phyloP scores from a whole-genome alignment of 2,329 filamentous ascomycete species.

The Chaetomium globosum region DNA sequence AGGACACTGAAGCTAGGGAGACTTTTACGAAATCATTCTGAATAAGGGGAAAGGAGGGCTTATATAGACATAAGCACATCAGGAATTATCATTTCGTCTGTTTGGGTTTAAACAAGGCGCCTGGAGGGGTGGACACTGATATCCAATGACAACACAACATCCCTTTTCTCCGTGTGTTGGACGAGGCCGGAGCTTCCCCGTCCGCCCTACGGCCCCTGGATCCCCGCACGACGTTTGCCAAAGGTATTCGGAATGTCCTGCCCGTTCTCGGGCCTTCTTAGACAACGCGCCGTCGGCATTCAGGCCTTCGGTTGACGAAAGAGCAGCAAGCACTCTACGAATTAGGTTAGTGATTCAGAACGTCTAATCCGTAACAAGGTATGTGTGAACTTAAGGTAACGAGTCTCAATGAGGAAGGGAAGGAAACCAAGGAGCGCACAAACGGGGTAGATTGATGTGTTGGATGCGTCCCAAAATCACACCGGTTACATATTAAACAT shows the following conservation, averaged over 20 bases:
- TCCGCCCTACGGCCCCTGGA: not conserved
- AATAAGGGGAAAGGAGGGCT: not conserved
- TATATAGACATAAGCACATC: not conserved
- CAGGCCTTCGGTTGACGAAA: not conserved
- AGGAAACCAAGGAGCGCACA: too few species aligned
- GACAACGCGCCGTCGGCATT: not conserved
- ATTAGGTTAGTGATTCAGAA: not conserved
- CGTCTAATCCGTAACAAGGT: not conserved
- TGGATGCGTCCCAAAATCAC: too few species aligned
- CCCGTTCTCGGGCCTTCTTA: not conserved
- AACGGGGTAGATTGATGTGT: too few species aligned
- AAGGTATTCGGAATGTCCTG: not conserved
- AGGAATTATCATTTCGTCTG: not conserved
- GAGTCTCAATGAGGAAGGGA: too few species aligned
- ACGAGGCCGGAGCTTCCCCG: conserved; percentile 5
- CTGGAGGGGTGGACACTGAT: not conserved
- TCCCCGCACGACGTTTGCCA: not conserved
- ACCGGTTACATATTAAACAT: too few species aligned
- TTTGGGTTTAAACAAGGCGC: not conserved
- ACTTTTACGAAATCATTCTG: not conserved
- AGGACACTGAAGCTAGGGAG: not conserved
- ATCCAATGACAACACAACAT: not conserved
- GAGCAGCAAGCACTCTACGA: not conserved
- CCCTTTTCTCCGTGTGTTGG: not conserved
- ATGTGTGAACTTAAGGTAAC: too few species aligned